Base-by-base conservation (phyloP, 31 red algal species). In the Bonnemaisonia californica region DNA sequence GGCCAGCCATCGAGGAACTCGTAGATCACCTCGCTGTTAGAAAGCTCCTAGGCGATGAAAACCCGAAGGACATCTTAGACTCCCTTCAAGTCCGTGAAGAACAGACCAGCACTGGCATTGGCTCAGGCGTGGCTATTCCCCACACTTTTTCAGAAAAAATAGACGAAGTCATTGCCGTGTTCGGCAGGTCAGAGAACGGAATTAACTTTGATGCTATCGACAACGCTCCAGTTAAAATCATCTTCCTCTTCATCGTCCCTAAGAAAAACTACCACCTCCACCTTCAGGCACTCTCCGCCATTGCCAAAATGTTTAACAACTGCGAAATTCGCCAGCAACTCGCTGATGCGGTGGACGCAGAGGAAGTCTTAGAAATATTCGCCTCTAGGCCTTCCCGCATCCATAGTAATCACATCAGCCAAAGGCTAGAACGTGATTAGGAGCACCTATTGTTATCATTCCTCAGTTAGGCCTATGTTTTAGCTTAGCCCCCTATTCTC, bases 261-360 rank as follows among this genome's bases (percentile, higher is more conserved):
- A 27, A 66, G 62, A 26, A 21, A 13, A 12, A 21, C 16, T 13
- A 26, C 12, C 19, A 12, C 12, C 12, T 13, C 12, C 62, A 66
- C 62, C 24, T 66, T 12, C 62, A 66, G n/a, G 12, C 28, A 13
- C 62, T 66, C n/a, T 66, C 62, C 16, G 62, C 16, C 12, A 12
- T 66, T 21, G 62, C 62, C 62, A 21, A 30, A 13, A 26, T 66
- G 16, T 66, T 66, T 27, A 21, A 66, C 62, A 13, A 27, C 12
- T 66, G 16, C 27, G 62, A 66, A 27, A 21, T 13, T 30, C 62
- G 62, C 27, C 12, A 66, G 28, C 62, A 66, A 66, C 62, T 66
- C 62, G n/a, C 16, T 12, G 62, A 66, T 12, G 62, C 62, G 12
- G 13, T 26, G n/a, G 28, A 13, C 27, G 12, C 27, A 23, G n/a